A percentile compares a stretch with the other conserved stretches of the same genome.
phyloP scores from a whole-genome alignment of 2,329 filamentous ascomycete genomes.

The Calonectria naviculata region DNA sequence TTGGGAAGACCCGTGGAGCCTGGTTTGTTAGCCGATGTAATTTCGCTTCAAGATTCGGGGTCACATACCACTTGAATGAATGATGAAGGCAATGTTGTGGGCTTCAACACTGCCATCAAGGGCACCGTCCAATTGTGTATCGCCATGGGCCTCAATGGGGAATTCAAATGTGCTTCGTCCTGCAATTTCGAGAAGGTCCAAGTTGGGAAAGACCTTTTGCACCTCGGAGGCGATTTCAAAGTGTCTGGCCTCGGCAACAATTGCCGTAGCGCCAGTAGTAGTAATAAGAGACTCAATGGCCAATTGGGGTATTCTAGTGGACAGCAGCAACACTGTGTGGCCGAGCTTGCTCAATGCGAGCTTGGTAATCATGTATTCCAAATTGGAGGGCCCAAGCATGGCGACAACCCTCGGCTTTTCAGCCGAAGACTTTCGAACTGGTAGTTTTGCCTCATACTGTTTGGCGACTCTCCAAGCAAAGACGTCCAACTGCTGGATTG shows the following conservation, averaged over 20 bases:
- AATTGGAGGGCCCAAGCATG: constrained; percentile 62
- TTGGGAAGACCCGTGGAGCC: constrained; percentile 73
- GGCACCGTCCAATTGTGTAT: constrained; percentile 40
- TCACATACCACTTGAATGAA: constrained; percentile 46
- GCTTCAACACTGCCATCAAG: constrained; percentile 31
- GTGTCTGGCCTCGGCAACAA: constrained; percentile 41
- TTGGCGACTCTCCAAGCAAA: constrained; percentile 45
- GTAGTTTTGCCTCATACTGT: constrained; percentile 34
- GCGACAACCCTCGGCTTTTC: constrained; percentile 53
- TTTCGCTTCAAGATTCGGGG: constrained; percentile 13
- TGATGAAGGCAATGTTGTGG: constrained; percentile 44
- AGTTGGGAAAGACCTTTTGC: constrained; percentile 21
- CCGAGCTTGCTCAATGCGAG: constrained; percentile 66
- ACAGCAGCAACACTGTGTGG: constrained; percentile 57
- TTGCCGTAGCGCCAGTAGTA: constrained; percentile 36
- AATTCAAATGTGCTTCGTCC: constrained; percentile 42
- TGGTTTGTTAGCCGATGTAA: constrained; percentile 33
- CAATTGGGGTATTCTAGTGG: constrained; percentile 46
- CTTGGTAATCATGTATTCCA: constrained; percentile 65
- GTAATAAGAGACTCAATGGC: constrained; percentile 45
- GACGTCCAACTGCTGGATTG: constrained; percentile 56
- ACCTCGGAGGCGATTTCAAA: constrained; percentile 32
- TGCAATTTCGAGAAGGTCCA: constrained; percentile 43
- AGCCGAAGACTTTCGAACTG: constrained; percentile 30
- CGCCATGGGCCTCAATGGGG: constrained; percentile 41